These are phyloP conservation scores for Nemania abortiva DNA, from an alignment of 2,329 filamentous ascomycete species.

Conservation along the genomic window DNA sequence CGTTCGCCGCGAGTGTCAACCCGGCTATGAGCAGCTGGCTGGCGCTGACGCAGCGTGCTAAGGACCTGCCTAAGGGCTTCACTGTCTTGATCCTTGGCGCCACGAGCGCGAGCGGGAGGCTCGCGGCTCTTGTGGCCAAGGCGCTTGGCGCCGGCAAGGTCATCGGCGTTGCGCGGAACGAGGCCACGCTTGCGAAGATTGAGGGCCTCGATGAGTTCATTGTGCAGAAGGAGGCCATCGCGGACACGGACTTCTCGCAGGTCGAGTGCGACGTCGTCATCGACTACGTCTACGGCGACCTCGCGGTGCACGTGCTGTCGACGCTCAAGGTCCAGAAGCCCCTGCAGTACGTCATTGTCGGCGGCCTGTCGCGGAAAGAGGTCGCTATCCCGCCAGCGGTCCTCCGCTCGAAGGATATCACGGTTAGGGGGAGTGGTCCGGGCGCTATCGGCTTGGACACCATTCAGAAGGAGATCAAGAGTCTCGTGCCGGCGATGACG, in stretches of 20 bases:
- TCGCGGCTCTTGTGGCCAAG: slow-evolving; percentile 63
- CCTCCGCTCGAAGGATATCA: slow-evolving; percentile 63
- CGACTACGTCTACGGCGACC: slow-evolving; percentile 68
- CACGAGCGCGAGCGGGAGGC: slow-evolving; percentile 63
- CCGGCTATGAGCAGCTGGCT: slow-evolving; percentile 69
- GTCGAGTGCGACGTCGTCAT: slow-evolving; percentile 66
- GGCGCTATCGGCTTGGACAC: slow-evolving; percentile 57
- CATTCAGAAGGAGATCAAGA: slow-evolving; percentile 48
- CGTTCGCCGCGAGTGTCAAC: slow-evolving; percentile 66
- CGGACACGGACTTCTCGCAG: slow-evolving; percentile 60
- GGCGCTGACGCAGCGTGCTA: slow-evolving; percentile 62
- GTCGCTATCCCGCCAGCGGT: slow-evolving; percentile 57
- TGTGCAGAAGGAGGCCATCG: slow-evolving; percentile 55
- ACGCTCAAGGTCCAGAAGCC: slow-evolving; percentile 57
- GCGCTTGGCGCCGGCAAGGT: slow-evolving; percentile 62
- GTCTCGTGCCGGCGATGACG: slow-evolving; percentile 50
- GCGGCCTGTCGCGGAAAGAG: slow-evolving; percentile 56
- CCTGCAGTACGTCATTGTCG: slow-evolving; percentile 67
- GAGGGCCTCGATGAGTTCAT: slow-evolving; percentile 60
- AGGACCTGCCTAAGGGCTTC: slow-evolving; percentile 56
- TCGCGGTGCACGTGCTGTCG: slow-evolving; percentile 56
- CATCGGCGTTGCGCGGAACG: slow-evolving; percentile 64
- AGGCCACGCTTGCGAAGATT: slow-evolving; percentile 56
- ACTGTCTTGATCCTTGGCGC: slow-evolving; percentile 65
- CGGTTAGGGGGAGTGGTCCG: slow-evolving; percentile 59